Base-by-base conservation (phyloP, 345 rosid genomes). In the Aquilaria sinensis region DNA sequence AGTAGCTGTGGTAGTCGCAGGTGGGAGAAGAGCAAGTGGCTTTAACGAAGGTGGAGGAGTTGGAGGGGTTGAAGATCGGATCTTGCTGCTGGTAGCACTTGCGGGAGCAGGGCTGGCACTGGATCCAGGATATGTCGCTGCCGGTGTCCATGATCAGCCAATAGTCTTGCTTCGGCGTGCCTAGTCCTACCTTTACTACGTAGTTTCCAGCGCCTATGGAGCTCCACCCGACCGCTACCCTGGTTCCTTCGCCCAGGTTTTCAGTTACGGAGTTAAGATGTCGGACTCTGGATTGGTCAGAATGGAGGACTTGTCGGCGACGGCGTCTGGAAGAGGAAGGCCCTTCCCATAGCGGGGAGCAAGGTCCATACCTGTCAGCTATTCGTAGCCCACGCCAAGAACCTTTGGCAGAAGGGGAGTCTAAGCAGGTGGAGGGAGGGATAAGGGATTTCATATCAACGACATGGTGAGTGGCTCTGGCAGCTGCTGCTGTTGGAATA, bases 61-160 rank as follows among this genome's bases (percentile, higher is more conserved):
- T 65, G 0, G 70, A 60, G 43, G 83, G 83, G 41, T 74, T 71
- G 33, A 77, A 82, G 1, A 77, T 5, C 11, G 83, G 80, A 30
- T 74, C 87, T 3, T 14, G 81, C 55, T 82, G 87, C 31, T 34
- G 3, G 43, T 82, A 66, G 56, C 87, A 82, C 67, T 37, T 56
- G 13, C 63, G 5, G 5, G 0, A 1, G 48, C 83, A 82, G 10
- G 87, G 87, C 60, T 70, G 7, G 71, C 87, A 82, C 59, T 82
- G 87, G 54, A 79, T 75, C 87, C 87, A 82, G 45, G 83, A 57
- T 41, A 82, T 71, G 6, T 83, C 74, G 65, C 87, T 82, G 2
- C 81, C 87, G 0, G 87, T 82, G 71, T 82, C 87, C 13, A 82
- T 29, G 15, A 82, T 2, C 87, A 79, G 70, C 64, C 81, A 9